A percentile compares a stretch with the other conserved stretches of the same genome.
Conservation (phyloP, 805 yeast genomes). For the Helenozyma rhizophorensis region DNA sequence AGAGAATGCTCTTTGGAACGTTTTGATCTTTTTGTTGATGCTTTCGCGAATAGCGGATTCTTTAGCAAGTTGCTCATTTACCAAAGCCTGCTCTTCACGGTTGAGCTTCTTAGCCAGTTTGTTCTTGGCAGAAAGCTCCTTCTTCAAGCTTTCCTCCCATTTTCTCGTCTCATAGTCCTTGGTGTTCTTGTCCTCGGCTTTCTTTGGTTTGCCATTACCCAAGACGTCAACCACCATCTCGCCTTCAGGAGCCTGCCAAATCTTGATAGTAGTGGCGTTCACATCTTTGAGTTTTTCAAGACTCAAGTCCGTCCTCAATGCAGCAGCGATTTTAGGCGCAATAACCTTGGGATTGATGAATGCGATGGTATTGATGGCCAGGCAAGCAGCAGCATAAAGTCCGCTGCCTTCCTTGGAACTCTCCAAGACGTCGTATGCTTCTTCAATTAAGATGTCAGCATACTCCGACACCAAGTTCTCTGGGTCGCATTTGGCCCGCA, state of each 20-base stretch:
- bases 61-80: slow-evolving; percentile 56
- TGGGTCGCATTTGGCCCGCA: slow-evolving; percentile 50
- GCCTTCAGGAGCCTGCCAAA: slow-evolving; percentile 71
- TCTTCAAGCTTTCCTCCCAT: slow-evolving; percentile 86
- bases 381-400: slow-evolving; percentile 46
- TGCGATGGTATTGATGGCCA: slow-evolving; percentile 37
- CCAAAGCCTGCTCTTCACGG: slow-evolving; percentile 67
- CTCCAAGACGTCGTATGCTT: slow-evolving; percentile 15
- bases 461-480: slow-evolving; percentile 43
- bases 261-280: slow-evolving; percentile 47
- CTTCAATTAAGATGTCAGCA: slow-evolving; percentile 19
- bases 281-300: slow-evolving; percentile 31
- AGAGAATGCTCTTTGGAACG: slow-evolving; percentile 46
- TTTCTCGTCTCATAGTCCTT: slow-evolving; percentile 80
- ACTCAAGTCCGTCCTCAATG: slow-evolving; percentile 43
- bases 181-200: slow-evolving; percentile 59
- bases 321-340: slow-evolving; percentile 45
- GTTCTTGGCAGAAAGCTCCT: slow-evolving; percentile 62
- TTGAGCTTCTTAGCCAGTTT: slow-evolving; percentile 53
- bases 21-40: slow-evolving; percentile 35
- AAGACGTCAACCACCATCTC: slow-evolving; percentile 64
- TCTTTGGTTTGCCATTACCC: slow-evolving; percentile 34
- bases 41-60: slow-evolving; percentile 55
- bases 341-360: slow-evolving; percentile 58
- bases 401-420: slow-evolving; percentile 31